These are phyloP conservation scores for Leucosporidium scottii DNA, from an alignment of 768 basidiomycete species.

Conservation along the genomic window DNA sequence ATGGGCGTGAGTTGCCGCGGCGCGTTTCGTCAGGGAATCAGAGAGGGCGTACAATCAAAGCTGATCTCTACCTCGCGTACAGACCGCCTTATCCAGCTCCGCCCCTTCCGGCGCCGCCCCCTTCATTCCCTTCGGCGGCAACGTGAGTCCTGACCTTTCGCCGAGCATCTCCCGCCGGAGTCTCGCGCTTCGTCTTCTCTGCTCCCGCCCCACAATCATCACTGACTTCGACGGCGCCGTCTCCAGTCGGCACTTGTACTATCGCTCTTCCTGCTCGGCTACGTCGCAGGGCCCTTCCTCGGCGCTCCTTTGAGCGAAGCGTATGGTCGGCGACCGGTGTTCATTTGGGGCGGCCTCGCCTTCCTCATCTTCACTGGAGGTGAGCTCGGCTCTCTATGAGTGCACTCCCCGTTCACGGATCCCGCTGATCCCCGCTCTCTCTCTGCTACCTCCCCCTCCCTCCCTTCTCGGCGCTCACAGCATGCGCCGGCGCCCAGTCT, in stretches of 20 bases:
- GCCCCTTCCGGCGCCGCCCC: constrained; percentile 19
- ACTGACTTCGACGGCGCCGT: too few relatives aligned
- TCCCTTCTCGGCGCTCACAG: neutral
- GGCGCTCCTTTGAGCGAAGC: constrained; percentile 9
- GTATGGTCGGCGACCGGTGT: constrained; percentile 12
- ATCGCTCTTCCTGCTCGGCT: constrained; percentile 17
- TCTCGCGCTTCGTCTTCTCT: too few relatives aligned
- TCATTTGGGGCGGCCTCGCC: neutral
- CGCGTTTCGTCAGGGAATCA: too few relatives aligned
- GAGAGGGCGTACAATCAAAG: fast-evolving
- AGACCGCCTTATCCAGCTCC: constrained; percentile 7
- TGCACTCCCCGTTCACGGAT: too few relatives aligned
- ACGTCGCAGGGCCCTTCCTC: constrained; percentile 15
- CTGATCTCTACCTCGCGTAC: neutral
- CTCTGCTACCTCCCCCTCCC: too few relatives aligned
- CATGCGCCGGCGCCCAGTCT: constrained; percentile 7
- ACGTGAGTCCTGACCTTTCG: neutral
- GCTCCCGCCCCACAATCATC: neutral
- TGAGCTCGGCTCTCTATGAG: too few relatives aligned
- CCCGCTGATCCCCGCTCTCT: neutral
- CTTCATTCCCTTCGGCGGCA: constrained; percentile 13
- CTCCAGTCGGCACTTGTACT: constrained; percentile 8
- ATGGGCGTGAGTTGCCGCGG: constrained; percentile 10
- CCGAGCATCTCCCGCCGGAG: too few relatives aligned
- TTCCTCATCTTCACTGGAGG: constrained; percentile 19